Percentiles rank a stretch among this genome's conserved stretches.
Conservation (phyloP, 495 filamentous ascomycete species). For the Choiromyces venosus region DNA sequence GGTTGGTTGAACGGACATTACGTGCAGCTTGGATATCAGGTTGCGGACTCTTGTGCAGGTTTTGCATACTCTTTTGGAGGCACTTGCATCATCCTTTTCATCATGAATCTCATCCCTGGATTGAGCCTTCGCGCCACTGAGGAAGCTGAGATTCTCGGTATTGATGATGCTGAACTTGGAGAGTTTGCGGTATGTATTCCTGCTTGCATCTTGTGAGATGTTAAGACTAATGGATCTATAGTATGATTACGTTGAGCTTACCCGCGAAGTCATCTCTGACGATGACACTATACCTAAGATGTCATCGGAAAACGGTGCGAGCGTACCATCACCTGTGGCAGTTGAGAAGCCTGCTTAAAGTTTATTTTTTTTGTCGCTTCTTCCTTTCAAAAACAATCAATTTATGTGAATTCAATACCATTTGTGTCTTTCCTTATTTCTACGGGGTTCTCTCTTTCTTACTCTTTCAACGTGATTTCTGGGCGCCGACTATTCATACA, state of each 20-base stretch:
- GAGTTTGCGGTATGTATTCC: constrained; percentile 64
- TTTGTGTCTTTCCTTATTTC: background rate
- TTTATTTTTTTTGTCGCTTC: background rate
- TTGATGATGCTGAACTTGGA: constrained; percentile 93
- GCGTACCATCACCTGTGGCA: background rate
- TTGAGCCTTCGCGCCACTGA: constrained; percentile 72
- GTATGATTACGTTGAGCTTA: constrained; percentile 95
- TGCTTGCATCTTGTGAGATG: background rate
- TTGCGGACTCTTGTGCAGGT: constrained; percentile 79
- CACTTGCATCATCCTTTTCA: constrained; percentile 77
- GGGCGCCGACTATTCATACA: background rate
- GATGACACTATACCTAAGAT: constrained; percentile 45
- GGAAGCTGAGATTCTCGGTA: constrained; percentile 83
- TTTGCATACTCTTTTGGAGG: constrained; percentile 81
- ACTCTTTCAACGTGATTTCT: background rate
- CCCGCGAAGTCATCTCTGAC: constrained; percentile 69
- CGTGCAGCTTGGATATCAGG: constrained; percentile 80
- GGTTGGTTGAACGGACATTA: constrained; percentile 91
- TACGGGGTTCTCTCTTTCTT: background rate
- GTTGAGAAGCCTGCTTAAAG: background rate
- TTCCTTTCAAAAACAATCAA: background rate
- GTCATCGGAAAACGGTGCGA: constrained; percentile 26
- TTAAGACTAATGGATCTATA: constrained; percentile 12
- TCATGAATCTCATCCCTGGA: constrained; percentile 82
- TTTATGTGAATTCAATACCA: background rate